These are phyloP conservation scores for Diutina ranongensis DNA, from an alignment of 1,139 yeast genomes.

Conservation along the genomic window DNA sequence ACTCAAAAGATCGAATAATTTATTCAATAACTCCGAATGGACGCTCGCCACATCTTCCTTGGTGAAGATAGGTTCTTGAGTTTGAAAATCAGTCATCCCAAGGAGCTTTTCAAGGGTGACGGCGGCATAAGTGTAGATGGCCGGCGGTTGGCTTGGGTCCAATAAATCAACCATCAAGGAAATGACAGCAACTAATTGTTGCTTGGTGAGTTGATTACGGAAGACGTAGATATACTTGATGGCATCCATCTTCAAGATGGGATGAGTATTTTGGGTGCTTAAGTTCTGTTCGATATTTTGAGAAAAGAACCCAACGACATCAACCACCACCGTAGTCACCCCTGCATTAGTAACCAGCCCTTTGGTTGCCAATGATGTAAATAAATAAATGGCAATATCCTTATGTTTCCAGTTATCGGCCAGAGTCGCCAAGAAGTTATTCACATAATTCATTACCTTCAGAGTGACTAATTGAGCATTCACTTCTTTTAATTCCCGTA, in stretches of 20 bases:
- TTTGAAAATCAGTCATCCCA: constrained; percentile 52
- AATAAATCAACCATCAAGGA: constrained; percentile 72
- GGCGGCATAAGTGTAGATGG: constrained; percentile 88
- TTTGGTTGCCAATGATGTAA: constrained; percentile 83
- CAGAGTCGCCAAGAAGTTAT: constrained; percentile 47
- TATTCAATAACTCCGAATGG: constrained; percentile 41
- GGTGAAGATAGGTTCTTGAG: constrained; percentile 45
- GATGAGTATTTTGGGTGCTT: constrained; percentile 27
- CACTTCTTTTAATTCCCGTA: constrained; percentile 75
- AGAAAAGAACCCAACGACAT: constrained; percentile 77
- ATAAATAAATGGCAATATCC: constrained; percentile 78
- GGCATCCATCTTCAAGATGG: constrained; percentile 83
- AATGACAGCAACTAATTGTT: constrained; percentile 66
- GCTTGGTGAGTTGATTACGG: constrained; percentile 85
- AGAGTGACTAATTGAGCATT: constrained; percentile 66
- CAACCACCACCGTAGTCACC: constrained; percentile 70
- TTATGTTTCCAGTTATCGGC: constrained; percentile 62
- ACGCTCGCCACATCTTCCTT: constrained; percentile 52
- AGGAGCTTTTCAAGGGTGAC: constrained; percentile 84
- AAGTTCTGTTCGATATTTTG: constrained; percentile 76
- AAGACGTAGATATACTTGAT: constrained; percentile 83
- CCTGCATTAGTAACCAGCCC: constrained; percentile 81
- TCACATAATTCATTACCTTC: constrained; percentile 68
- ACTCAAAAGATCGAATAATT: constrained; percentile 56
- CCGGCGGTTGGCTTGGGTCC: constrained; percentile 48